Evolutionary conservation across 352 stramenopile species (phyloP), one percentile per base, ranked within the genome.

Genomic region (Pythium monospermum): DNA sequence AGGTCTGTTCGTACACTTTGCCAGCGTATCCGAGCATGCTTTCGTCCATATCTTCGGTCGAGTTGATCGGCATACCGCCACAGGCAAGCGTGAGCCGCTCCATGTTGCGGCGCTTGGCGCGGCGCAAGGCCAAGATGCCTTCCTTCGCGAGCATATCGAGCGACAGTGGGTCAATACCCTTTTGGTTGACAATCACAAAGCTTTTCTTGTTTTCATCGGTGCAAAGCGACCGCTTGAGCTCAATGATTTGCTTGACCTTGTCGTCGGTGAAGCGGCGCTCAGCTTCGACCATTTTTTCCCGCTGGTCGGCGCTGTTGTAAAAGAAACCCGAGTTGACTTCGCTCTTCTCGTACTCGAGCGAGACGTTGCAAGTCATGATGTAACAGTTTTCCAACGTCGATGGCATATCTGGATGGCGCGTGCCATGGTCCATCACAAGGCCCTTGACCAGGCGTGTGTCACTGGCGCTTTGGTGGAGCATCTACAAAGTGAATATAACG

Each of bases 171-270:
- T 99, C 97, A 64, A 99, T 99, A 48, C 97, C 97, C 80, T 99
- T 99, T 83, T 99, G 96, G 83, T 99, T 99, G 67, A 99, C 98
- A 49, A 99, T 95, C 35, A 99, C 96, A 81, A 99, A 99, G 33
- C 72, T 95, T 69, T 98, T 95, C 37, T 94, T 91, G 62, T 98
- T 96, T 66, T 98, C 86, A 21, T 90, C 80, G 52, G 83, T 94
- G 74, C 96, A 99, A 42, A 99, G 84, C 25, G 83, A 77, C 55
- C 96, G 92, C 85, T 99, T 99, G 62, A 99, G 97, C 57, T 99
- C 96, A 54, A 99, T 97, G 61, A 99, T 97, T 69, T 97, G 82
- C 63, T 86, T 83, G 68, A 96, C 87, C 76, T 98, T 98, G 71
- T 98, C 93, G 65, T 98, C 93, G 27, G 91, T 98, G 66, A 98